phyloP scores from a whole-genome alignment of 805 yeast genomes.

The Wickerhamomyces hampshirensis region DNA sequence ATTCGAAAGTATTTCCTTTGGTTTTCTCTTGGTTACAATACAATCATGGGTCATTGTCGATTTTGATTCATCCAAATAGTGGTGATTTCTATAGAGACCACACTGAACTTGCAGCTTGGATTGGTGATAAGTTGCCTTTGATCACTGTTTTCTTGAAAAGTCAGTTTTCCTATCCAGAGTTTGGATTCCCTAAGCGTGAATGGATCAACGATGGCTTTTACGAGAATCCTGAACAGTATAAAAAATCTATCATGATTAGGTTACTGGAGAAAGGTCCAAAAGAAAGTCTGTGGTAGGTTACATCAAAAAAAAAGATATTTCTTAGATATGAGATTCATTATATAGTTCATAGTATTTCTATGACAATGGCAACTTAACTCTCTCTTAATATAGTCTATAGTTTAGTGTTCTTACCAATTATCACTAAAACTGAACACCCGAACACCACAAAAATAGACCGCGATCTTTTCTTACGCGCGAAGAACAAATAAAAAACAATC shows the following conservation, averaged over 20 bases:
- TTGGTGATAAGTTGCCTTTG: conserved; percentile 36
- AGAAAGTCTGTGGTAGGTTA: too few relatives aligned
- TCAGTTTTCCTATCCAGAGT: conserved; percentile 6
- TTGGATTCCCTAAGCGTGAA: conserved; percentile 11
- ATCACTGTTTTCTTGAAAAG: conserved; percentile 6
- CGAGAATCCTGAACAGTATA: conserved; percentile 5
- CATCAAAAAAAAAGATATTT: too few relatives aligned
- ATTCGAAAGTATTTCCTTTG: conserved; percentile 35
- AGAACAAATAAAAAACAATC: background rate
- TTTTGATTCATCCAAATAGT: conserved; percentile 45
- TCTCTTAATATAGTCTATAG: too few relatives aligned
- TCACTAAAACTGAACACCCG: conserved; percentile 3
- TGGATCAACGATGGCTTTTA: conserved; percentile 10
- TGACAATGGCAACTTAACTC: too few relatives aligned
- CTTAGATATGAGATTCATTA: too few relatives aligned
- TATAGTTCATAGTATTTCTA: too few relatives aligned
- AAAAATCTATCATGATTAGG: conserved; percentile 12
- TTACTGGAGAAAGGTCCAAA: conserved; percentile 7
- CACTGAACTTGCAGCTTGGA: conserved; percentile 47
- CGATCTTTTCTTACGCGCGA: background rate
- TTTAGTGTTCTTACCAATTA: too few relatives aligned
- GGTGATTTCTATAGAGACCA: conserved; percentile 41
- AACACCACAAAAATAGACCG: conserved; percentile 3
- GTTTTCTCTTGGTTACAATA: conserved; percentile 44
- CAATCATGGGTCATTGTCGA: conserved; percentile 46